Evolutionary conservation across 257 asterid species (phyloP).

Genomic region (Solanum chilense): DNA sequence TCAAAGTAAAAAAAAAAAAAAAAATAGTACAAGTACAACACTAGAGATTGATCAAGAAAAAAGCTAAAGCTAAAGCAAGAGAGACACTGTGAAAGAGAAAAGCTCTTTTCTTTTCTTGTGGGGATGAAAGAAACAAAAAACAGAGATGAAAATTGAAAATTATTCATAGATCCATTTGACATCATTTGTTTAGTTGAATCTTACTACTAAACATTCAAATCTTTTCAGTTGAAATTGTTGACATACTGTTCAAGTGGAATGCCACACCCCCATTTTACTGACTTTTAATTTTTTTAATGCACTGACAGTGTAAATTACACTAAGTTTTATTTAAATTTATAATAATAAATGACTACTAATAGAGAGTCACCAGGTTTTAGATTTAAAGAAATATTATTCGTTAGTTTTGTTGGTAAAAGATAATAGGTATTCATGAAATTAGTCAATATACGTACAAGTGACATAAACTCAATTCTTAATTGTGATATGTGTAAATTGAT

Average conservation of each 20-base stretch:
- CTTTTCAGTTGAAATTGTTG: neutral
- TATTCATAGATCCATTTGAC: neutral
- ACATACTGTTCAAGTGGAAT: neutral
- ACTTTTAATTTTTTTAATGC: neutral
- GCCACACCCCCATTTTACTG: neutral
- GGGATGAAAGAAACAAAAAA: neutral
- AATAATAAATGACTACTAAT: neutral
- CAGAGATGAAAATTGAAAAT: neutral
- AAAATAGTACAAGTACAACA: neutral
- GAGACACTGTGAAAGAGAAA: conserved; percentile 6
- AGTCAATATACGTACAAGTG: rapidly evolving
- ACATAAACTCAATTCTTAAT: neutral
- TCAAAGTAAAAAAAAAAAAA: conserved; percentile 10
- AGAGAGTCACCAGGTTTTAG: neutral
- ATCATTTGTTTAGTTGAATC: neutral
- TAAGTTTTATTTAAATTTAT: neutral
- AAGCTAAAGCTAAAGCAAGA: conserved; percentile 24
- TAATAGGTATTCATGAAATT: rapidly evolving
- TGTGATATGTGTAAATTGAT: rapidly evolving
- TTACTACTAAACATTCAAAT: neutral
- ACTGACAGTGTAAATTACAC: neutral
- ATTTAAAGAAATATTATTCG: neutral
- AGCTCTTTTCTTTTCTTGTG: neutral
- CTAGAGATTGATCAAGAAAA: conserved; percentile 5
- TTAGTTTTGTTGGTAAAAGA: neutral